Base-by-base conservation (phyloP, 1,139 yeast species). In the Petasospora fabianii region DNA sequence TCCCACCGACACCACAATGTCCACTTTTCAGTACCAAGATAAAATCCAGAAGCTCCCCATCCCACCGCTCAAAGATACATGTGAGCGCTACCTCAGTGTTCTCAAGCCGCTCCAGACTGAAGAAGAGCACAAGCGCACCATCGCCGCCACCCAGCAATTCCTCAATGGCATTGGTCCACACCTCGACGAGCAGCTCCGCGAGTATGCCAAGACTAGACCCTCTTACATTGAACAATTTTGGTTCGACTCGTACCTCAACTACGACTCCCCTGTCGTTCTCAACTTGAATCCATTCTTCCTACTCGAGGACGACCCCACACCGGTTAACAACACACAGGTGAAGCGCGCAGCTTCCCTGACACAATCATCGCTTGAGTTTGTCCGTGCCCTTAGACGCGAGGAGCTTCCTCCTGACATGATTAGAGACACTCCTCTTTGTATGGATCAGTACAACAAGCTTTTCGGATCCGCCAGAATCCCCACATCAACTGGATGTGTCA, bases 151-250 rank as follows among this genome's bases (percentile, higher is more conserved):
- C 30, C 61, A 67, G 20, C 59, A 68, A 50, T 81, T 85, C 56
- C 56, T 84, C 42, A 62, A 70, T 39, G 59, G 72, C 31, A 73
- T 72, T 12, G 87, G 90, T 6, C 73, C 77, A 22, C 68, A 73
- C 41, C 69, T 87, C 49, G 86, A 84, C 50, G 65, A 73, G 24
- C 80, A 78, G 53, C 70, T 86, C 34, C 64, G 78, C 34, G 75
- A 75, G 39, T 85, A 84, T 53, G 71, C 86, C 10, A 68, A 75
- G 42, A 63, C 75, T 15, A 68, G 88, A 50, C 77, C 84, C 39
- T 81, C 94, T 9, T 87, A 83, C 61, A 87, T 87, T 47, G 96
- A 87, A 61, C 95, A 87, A 59, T 87, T 87, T 60, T 87, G 96
- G 96, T 86, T 80, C 60, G 96, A 87, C 58, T 78, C 95, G 3